Percentiles rank a stretch among this genome's conserved stretches.
phyloP scores from a whole-genome alignment of 2,329 filamentous ascomycete species.

The Penicillium sp. region DNA sequence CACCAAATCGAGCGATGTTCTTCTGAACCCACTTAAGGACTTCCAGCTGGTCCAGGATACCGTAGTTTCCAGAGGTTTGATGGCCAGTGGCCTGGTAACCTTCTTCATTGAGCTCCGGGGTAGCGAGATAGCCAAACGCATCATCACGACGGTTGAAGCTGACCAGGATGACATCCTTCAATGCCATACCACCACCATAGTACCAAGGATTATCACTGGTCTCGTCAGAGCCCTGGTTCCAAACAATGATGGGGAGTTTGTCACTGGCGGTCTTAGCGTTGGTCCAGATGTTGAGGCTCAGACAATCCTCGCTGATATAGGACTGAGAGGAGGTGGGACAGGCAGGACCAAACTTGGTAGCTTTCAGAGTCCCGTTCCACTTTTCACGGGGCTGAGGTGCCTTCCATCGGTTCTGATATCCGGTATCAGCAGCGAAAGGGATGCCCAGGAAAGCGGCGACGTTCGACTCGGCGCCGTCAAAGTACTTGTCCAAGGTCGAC shows the following conservation, averaged over 20 bases:
- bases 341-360: conserved; percentile 17
- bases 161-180: conserved; percentile 30
- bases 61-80: conserved; percentile 34
- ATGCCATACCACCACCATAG: conserved; percentile 32
- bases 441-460: conserved; percentile 24
- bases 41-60: conserved; percentile 56
- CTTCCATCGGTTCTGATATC: conserved; percentile 27
- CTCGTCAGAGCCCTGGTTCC: conserved; percentile 31
- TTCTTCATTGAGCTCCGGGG: conserved; percentile 29
- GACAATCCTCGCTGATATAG: conserved; percentile 34
- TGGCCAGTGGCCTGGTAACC: conserved; percentile 21
- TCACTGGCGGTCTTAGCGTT: conserved; percentile 20
- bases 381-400: conserved; percentile 20
- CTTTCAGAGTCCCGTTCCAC: conserved; percentile 25
- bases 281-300: conserved; percentile 36
- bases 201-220: conserved; percentile 27
- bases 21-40: conserved; percentile 57
- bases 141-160: conserved; percentile 32
- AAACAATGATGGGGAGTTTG: conserved; percentile 32
- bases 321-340: conserved; percentile 16
- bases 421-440: conserved; percentile 28
- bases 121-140: conserved; percentile 30
- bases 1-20: conserved; percentile 55
- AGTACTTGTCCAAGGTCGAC: conserved; percentile 22
- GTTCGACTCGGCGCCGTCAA: conserved; percentile 20